These are phyloP conservation scores for Bjerkandera adusta DNA, from an alignment of 1,284 basidiomycete species.

Conservation along the genomic window DNA sequence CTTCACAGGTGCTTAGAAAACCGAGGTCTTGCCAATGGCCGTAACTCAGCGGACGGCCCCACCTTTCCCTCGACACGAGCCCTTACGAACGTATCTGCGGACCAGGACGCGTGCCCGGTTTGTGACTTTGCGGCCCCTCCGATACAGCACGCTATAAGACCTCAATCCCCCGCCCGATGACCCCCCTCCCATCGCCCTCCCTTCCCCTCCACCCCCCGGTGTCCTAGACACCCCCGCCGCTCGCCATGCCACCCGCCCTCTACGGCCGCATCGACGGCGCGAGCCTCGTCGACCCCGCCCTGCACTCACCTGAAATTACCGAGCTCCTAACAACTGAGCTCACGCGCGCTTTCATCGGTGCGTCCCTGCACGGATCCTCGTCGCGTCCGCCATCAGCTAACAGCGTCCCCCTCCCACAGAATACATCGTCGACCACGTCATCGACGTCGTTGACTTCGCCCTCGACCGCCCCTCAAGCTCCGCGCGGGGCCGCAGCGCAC, in stretches of 20 bases:
- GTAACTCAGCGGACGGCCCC: slow-evolving; percentile 3
- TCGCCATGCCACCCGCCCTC: slow-evolving; percentile 24
- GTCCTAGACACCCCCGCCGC: background rate
- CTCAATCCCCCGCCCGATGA: background rate
- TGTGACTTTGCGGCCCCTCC: slow-evolving; percentile 5
- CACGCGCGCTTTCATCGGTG: slow-evolving; percentile 57
- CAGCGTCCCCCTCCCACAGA: slow-evolving; percentile 37
- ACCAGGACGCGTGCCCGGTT: slow-evolving; percentile 6
- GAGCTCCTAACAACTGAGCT: slow-evolving; percentile 63
- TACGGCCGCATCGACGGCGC: slow-evolving; percentile 39
- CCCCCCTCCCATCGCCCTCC: background rate
- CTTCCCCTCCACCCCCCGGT: background rate
- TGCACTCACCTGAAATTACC: slow-evolving; percentile 60
- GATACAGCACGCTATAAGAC: slow-evolving; percentile 14
- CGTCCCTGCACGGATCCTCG: slow-evolving; percentile 24
- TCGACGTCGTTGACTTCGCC: slow-evolving; percentile 71
- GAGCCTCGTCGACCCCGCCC: slow-evolving; percentile 59
- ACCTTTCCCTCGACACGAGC: slow-evolving; percentile 9
- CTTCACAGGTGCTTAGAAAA: slow-evolving; percentile 11
- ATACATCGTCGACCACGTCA: slow-evolving; percentile 61
- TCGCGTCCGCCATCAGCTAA: slow-evolving; percentile 2
- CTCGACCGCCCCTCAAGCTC: slow-evolving; percentile 59
- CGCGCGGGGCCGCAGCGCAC: slow-evolving; percentile 41
- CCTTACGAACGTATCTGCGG: slow-evolving; percentile 8
- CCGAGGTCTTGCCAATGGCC: slow-evolving; percentile 15